A percentile compares a stretch with the other conserved stretches of the same genome.
These are phyloP conservation scores for Fusarium sp. DNA, from an alignment of 2,329 filamentous ascomycete species.

Conservation along the genomic window DNA sequence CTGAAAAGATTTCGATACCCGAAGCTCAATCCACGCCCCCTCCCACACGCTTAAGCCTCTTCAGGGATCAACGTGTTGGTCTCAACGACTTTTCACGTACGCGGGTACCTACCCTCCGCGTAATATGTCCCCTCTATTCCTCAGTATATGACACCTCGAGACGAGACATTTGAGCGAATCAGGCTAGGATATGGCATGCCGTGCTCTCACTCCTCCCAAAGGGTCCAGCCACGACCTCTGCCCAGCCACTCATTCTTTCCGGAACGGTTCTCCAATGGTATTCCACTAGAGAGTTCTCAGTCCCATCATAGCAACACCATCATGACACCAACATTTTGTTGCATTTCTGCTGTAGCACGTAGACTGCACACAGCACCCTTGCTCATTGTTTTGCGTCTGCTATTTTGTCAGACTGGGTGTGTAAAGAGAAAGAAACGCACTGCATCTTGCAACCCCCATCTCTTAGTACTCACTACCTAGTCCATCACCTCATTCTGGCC, in stretches of 20 bases:
- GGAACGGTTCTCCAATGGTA: neutral
- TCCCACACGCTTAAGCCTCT: neutral
- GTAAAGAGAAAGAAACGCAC: neutral
- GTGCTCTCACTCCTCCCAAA: conserved; percentile 4
- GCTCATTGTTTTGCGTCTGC: neutral
- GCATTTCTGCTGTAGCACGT: neutral
- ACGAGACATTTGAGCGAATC: neutral
- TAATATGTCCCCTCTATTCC: neutral
- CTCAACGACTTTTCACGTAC: neutral
- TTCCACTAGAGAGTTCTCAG: neutral
- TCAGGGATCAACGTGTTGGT: neutral
- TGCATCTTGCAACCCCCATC: neutral
- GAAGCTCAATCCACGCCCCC: neutral
- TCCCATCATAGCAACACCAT: conserved; percentile 5
- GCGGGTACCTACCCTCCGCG: neutral
- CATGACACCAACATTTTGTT: conserved; percentile 31
- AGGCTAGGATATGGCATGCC: conserved; percentile 19
- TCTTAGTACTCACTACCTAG: neutral
- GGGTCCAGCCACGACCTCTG: neutral
- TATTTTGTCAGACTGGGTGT: neutral
- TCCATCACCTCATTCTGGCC: conserved; percentile 26
- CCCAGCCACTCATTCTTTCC: neutral
- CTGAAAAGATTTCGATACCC: conserved; percentile 21
- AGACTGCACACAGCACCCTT: neutral
- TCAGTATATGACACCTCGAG: conserved; percentile 40